Evolutionary conservation across 2,329 filamentous ascomycete genomes (phyloP), one percentile per base, ranked within the genome.

Genomic region (Neurospora sp.): DNA sequence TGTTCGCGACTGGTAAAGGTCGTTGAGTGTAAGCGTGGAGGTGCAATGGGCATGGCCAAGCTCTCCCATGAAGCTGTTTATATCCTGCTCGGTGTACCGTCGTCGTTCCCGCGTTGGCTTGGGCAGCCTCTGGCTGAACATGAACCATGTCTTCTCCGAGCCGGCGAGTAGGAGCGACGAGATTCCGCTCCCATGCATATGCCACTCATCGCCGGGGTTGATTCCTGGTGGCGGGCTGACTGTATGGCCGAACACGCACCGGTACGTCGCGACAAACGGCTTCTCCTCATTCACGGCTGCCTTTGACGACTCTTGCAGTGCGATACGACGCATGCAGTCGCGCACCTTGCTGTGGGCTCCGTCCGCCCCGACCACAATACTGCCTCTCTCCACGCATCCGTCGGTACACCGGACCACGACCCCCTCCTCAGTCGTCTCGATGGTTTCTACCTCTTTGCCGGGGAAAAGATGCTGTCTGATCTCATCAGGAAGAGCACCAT

Each of bases 221-320:
- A 67, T 19, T 17, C 43, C 66, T 33, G 52, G 15, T 23, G 67
- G 69, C 13, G 68, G 66, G 39, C 2, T 36, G 8, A 62, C 15
- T 40, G 36, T 52, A 38, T 19, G 40, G 68, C 69, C 69, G 36
- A 66, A 72, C 46, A 72, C 58, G 10, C 39, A 70, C 52, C 58
- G 38, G 38, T 69, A 68, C 19, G 43, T 66, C 15, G 67, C 40
- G 43, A 73, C 67, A 62, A 75, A 73, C 1, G 70, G 70, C 40
- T 75, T 72, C 46, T 75, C 75, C 11, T 73, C 70, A n/a, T 68
- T 68, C 43, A 71, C 43, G 40, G 38, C 33, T 15, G 46, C 43
- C 19, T 52, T 19, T 13, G 66, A 23, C 38, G 39, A 46, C 17
- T 43, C 33, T 11, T 68, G 36, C 11, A 38, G 33, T 36, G 68